Evolutionary conservation across 495 filamentous ascomycete genomes (phyloP).

Genomic region (Durotheca rogersii): DNA sequence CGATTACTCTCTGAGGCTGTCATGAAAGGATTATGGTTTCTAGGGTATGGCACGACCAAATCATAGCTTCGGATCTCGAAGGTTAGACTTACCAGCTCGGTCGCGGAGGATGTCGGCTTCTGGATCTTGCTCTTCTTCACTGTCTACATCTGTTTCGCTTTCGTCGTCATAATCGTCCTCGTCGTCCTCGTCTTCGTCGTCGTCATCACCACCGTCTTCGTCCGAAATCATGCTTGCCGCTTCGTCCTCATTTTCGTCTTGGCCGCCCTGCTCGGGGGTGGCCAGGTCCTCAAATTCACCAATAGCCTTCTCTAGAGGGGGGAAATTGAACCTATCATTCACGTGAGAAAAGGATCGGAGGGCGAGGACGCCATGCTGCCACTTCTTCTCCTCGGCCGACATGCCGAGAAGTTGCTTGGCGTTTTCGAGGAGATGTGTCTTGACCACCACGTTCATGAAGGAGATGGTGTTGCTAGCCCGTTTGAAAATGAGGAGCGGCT

Average conservation of each 20-base stretch:
- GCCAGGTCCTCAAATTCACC: too few species aligned
- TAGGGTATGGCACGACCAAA: too few species aligned
- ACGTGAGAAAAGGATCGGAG: conserved; percentile 38
- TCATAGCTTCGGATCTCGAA: not conserved
- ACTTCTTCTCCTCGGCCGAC: conserved; percentile 38
- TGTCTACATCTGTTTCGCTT: conserved; percentile 17
- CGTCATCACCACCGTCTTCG: conserved; percentile 4
- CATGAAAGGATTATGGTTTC: too few species aligned
- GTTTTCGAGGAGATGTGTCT: conserved; percentile 36
- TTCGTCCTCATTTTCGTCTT: conserved; percentile 3
- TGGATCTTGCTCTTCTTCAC: conserved; percentile 23
- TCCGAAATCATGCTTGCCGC: not conserved
- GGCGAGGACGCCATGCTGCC: conserved; percentile 43
- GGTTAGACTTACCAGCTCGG: conserved; percentile 19
- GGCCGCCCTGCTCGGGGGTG: conserved; percentile 1
- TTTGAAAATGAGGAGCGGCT: conserved; percentile 34
- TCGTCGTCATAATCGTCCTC: conserved; percentile 9
- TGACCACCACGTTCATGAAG: conserved; percentile 39
- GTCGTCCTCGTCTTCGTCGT: conserved; percentile 6
- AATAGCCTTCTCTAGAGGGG: not conserved
- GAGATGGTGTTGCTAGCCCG: conserved; percentile 24
- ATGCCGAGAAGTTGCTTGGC: conserved; percentile 36
- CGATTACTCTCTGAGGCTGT: too few species aligned
- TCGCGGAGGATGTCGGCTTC: conserved; percentile 26
- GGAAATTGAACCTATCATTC: conserved; percentile 30